phyloP scores from a whole-genome alignment of 2,329 filamentous ascomycete genomes.

The Bipolaris cookei region DNA sequence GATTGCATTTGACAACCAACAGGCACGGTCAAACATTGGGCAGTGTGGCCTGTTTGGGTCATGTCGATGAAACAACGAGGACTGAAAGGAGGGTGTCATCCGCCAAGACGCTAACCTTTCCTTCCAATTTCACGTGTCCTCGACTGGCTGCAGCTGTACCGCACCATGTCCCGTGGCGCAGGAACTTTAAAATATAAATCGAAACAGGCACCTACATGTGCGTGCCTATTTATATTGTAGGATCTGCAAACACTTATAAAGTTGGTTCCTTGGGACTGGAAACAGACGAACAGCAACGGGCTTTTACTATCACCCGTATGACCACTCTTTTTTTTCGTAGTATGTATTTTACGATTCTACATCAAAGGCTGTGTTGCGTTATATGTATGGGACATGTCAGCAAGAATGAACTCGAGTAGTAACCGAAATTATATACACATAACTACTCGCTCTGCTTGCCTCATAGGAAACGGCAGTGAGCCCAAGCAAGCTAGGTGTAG shows the following conservation, averaged over 20 bases:
- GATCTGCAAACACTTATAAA: neutral
- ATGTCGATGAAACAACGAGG: slow-evolving; percentile 12
- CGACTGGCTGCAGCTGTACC: neutral
- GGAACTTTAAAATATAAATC: neutral
- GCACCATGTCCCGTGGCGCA: neutral
- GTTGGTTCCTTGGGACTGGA: neutral
- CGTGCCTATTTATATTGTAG: neutral
- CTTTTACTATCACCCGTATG: neutral
- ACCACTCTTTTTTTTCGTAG: neutral
- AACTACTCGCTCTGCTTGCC: neutral
- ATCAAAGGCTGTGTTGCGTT: neutral
- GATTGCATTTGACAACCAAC: neutral
- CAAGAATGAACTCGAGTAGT: neutral
- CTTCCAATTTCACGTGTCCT: slow-evolving; percentile 5
- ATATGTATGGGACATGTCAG: neutral
- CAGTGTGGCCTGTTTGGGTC: slow-evolving; percentile 1
- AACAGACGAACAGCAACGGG: neutral
- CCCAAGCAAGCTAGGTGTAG: neutral
- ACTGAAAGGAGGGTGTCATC: slow-evolving; percentile 1
- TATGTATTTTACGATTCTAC: too few relatives aligned
- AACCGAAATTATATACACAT: neutral
- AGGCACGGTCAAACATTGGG: neutral
- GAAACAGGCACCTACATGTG: neutral
- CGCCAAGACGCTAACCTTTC: slow-evolving; percentile 13
- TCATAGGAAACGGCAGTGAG: neutral